Evolutionary conservation across 106 monocot species (phyloP), one percentile per base, ranked within the genome.

Genomic region (Gastrodia elata): DNA sequence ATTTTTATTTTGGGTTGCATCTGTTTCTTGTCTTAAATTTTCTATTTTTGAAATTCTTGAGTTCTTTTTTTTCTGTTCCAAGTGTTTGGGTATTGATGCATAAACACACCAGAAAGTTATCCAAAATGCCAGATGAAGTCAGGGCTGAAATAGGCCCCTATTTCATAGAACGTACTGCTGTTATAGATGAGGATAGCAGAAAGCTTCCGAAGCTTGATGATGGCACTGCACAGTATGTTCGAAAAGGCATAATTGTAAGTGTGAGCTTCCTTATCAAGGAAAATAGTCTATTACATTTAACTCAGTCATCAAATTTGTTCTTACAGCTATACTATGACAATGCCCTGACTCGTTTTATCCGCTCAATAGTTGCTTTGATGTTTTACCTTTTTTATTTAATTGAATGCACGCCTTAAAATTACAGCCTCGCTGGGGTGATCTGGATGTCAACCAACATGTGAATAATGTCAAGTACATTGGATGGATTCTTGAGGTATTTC

Each of bases 81-180:
- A 96, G 95, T 81, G 77, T 89, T 30, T 96, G 92, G 89, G 95
- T 96, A 56, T 82, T 96, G 92, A 96, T 96, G 95, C 84, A 96
- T 72, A 92, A 96, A 30, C 48, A 80, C 39, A 89, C 92, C 7
- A 86, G 94, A 38, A 86, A 65, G 49, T 43, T 94, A 8, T 76
- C 91, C 13, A 94, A 88, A 80, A 88, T 94, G 64, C 94, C 95
- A 26, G 84, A 85, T 49, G 92, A 96, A 79, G 95, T 92, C 34
- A 82, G 91, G 77, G 77, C 80, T 46, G 91, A 94, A 70, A 88
- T 94, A 43, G 88, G 72, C 35, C 89, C 92, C 10, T 83, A 87
- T 71, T 92, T 96, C 75, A 1, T 92, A 15, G 89, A 89, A 22
- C 80, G 77, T 20, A 42, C 57, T 46, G 82, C 85, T 68, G 84